These are phyloP conservation scores for Monascus purpureus DNA, from an alignment of 495 filamentous ascomycete species.

Conservation along the genomic window DNA sequence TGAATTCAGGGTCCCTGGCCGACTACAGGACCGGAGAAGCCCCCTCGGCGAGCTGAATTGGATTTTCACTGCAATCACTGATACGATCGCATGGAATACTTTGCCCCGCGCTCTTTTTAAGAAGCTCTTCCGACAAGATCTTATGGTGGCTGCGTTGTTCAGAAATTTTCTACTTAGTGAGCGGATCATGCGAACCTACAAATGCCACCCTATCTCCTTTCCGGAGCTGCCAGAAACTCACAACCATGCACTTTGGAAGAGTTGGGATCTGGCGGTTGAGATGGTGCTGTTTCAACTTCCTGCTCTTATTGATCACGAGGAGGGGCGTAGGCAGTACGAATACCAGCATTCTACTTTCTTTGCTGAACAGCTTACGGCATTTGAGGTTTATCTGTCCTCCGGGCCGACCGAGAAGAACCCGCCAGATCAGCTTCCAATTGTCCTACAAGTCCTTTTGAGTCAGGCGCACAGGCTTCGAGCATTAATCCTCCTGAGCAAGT, in stretches of 20 bases:
- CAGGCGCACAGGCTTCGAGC: constrained; percentile 91
- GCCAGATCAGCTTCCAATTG: constrained; percentile 89
- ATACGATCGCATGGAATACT: constrained; percentile 97
- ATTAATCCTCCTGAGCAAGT: constrained; percentile 82
- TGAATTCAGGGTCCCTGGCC: constrained; percentile 64
- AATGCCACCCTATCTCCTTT: constrained; percentile 82
- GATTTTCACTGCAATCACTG: constrained; percentile 98
- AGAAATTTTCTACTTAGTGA: constrained; percentile 91
- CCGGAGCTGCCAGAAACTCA: constrained; percentile 84
- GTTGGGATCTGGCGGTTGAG: constrained; percentile 95
- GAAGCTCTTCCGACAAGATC: constrained; percentile 89
- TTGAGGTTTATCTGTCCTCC: constrained; percentile 89
- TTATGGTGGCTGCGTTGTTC: constrained; percentile 98
- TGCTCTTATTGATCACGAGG: constrained; percentile 57
- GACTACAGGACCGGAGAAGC: constrained; percentile 83
- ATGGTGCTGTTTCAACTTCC: constrained; percentile 89
- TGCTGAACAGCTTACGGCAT: constrained; percentile 91
- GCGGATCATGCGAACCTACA: constrained; percentile 87
- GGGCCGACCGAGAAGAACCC: constrained; percentile 73
- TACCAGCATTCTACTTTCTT: constrained; percentile 95
- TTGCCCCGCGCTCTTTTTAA: constrained; percentile 81
- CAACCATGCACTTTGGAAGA: constrained; percentile 87
- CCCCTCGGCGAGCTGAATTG: constrained; percentile 94
- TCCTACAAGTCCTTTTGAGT: constrained; percentile 88
- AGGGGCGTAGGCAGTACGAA: constrained; percentile 65